Evolutionary conservation across 768 basidiomycete genomes (phyloP), one percentile per base, ranked within the genome.

Genomic region (Boletus rubroflammeus): DNA sequence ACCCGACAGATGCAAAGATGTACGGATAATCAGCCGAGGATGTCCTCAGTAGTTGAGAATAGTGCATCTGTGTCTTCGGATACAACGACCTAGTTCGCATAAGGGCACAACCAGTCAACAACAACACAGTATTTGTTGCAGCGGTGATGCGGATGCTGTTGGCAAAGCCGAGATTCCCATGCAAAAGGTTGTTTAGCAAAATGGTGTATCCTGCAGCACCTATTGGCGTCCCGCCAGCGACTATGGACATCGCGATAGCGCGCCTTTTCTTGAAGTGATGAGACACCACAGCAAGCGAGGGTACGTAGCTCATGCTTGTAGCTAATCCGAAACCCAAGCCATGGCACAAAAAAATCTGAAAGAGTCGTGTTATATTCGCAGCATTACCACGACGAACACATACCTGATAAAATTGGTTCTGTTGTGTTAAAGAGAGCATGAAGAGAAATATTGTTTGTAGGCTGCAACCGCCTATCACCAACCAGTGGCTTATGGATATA

Each of bases 91-190:
- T 69, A 32, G 81, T 75, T 44, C 70, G 70, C 67, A 77, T 72
- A 19, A 72, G 57, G 11, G 64, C 44, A 19, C 64, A 65, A 13
- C 68, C 76, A 29, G 70, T 51, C 5, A 74, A 29, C 36, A 80
- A 60, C 13, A 78, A 54, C 1, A 72, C 70, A 9, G 71, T 63
- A 29, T 71, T 75, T 42, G 78, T 55, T 36, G 68, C 76, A 17
- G 78, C 77, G 29, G 76, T 77, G 14, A 73, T 73, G 31, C 75
- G 76, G 35, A 79, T 78, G 47, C 76, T 77, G 46, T 68, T 72
- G 34, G 72, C 68, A 26, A 80, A 83, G 76, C 51, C 58, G 17
- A 64, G 40, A 34, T 28, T 25, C 23, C 55, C 43, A 50, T 51
- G 47, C 48, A 45, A 54, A 19, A 63, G 60, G 10, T 55, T 60